These are phyloP conservation scores for Apocynum venetum DNA, from an alignment of 257 asterid species.

Conservation along the genomic window DNA sequence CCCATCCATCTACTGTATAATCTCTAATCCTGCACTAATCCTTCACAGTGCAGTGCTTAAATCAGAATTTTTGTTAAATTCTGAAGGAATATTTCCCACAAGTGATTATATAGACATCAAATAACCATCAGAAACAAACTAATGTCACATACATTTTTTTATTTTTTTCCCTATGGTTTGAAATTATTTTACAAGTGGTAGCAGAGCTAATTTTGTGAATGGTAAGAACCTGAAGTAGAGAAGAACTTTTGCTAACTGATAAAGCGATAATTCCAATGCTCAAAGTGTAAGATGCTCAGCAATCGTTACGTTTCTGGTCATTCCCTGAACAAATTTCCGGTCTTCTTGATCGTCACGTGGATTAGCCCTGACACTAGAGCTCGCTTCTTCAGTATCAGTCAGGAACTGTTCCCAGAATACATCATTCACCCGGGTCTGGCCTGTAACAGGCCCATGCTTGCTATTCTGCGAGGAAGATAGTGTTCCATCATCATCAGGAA, in stretches of 20 bases:
- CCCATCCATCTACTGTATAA: no score
- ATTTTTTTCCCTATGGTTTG: background rate
- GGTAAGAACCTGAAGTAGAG: background rate
- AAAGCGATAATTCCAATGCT: slow-evolving; percentile 7
- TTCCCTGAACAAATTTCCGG: slow-evolving; percentile 39
- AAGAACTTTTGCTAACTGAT: background rate
- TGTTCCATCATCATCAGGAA: slow-evolving; percentile 23
- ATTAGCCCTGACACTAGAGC: slow-evolving; percentile 46
- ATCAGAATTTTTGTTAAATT: background rate
- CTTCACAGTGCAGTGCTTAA: no score
- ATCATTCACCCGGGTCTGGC: slow-evolving; percentile 63
- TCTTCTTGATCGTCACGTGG: slow-evolving; percentile 43
- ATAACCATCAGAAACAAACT: slow-evolving; percentile 5
- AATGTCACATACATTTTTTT: background rate
- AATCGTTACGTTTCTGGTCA: slow-evolving; percentile 43
- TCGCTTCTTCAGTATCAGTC: slow-evolving; percentile 78
- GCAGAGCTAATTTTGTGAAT: background rate
- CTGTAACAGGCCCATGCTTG: slow-evolving; percentile 38
- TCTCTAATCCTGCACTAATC: no score
- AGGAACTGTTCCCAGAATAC: slow-evolving; percentile 93
- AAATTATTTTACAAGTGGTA: background rate
- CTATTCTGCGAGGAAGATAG: slow-evolving; percentile 33
- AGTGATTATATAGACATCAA: background rate
- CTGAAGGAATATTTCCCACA: background rate
- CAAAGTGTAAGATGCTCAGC: slow-evolving; percentile 71